Evolutionary conservation across 1,139 yeast genomes (phyloP).

Genomic region (Debaryomycetaceae sp.): DNA sequence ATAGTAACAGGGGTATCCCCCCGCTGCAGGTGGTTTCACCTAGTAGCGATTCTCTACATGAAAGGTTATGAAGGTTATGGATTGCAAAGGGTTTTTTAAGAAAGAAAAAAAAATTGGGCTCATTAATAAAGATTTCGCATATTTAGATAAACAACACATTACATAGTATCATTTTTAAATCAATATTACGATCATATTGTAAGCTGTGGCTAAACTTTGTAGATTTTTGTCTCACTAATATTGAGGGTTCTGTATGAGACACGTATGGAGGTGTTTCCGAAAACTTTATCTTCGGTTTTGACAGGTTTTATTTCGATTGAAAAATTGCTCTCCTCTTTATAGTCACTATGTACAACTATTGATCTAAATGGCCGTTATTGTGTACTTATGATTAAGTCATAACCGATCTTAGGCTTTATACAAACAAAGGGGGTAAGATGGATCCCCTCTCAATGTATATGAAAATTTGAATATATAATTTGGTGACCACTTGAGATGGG

Average conservation of each 20-base stretch:
- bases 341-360: neutral
- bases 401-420: neutral
- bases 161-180: too few relatives aligned
- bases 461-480: too few relatives aligned
- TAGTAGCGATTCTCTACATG: neutral
- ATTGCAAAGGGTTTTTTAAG: neutral
- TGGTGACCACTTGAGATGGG: too few relatives aligned
- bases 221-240: too few relatives aligned
- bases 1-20: neutral
- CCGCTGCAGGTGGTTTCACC: neutral
- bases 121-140: neutral
- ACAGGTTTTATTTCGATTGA: neutral
- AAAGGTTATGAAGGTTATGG: neutral
- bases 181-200: too few relatives aligned
- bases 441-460: neutral
- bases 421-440: neutral
- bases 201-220: too few relatives aligned
- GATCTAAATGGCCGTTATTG: neutral
- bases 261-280: neutral
- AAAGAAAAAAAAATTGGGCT: slow-evolving; percentile 1
- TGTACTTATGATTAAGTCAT: neutral
- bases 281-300: neutral
- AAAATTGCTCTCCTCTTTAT: neutral
- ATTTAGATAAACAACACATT: neutral
- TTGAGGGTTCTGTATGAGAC: too few relatives aligned